Evolutionary conservation across 768 basidiomycete species (phyloP), one percentile per base, ranked within the genome.

Genomic region (Boletellus ananas): DNA sequence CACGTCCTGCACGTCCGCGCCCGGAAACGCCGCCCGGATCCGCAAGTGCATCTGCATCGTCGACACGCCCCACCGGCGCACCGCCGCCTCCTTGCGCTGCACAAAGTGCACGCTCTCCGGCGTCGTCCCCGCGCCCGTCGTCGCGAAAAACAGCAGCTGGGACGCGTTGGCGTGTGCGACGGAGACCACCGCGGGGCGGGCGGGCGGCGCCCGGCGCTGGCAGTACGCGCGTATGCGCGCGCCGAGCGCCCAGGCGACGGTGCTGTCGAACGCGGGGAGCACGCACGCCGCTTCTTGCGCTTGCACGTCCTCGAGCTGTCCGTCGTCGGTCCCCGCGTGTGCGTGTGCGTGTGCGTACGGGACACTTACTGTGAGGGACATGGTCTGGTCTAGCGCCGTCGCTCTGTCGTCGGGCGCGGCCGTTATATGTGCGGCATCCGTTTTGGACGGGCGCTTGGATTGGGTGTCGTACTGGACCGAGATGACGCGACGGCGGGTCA

Each of bases 181-280:
- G 47, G 63, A 63, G 38, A 70, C 34, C 16, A 69, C 60, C 8
- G 44, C 63, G 3, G 69, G 58, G 4, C 49, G 54, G 29, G 8
- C 1, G 57, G 38, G 2, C 58, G 60, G 0, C 52, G 21, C 51
- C 8, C 29, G 29, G 14, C 59, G 49, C 47, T 58, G 57, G 20
- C 57, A 51, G 9, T 48, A 46, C 2, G 47, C 17, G 11, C 68
- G 66, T 35, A 70, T 58, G 45, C 61, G 48, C 27, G 47, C 55
- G 13, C 69, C 69, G 21, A 70, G 42, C 25, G 62, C 62, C 65
- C 70, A 70, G 1, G 69, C 70, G 38, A 68, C 67, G 42, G 64
- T 55, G 21, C 62, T 60, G 43, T 68, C 60, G 52, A 70, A 70
- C 0, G 58, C 20, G 1, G 51, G 54, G 51, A 70, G 67, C 1